Base-by-base conservation (phyloP, 2,329 filamentous ascomycete genomes). In the Exophiala aquamarina region DNA sequence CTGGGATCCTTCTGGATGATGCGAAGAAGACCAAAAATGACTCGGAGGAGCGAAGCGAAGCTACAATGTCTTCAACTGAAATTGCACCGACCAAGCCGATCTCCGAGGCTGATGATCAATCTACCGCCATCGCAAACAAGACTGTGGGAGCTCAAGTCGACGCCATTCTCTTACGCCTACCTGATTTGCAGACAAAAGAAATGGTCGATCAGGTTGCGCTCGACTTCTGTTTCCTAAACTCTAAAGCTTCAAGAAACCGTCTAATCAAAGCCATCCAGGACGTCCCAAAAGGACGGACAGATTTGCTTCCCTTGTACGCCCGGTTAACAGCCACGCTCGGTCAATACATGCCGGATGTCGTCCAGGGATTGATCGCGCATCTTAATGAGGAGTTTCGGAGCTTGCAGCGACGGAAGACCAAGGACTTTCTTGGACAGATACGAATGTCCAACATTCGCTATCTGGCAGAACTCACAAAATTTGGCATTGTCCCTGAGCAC, bases 161-260 rank as follows among this genome's bases (percentile, higher is more conserved):
- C 66, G 87, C 89, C 13, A 76, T 98, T 31, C 75, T 98, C 21
- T 80, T 89, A 17, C 84, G 89, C 17, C 77, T 98, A n/a, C 90
- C 91, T 0, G 92, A 97, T 52, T 74, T 98, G 42, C 92, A 88
- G 29, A 92, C 81, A 62, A 97, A 96, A 63, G 94, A 98, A 41
- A 76, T 83, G 41, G 89, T 96, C 44, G 93, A 98, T 63, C 86
- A 96, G 65, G 84, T 88, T 37, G 93, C 94, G 6, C 86, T 96
- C 52, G 92, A 97, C 62, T 98, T 98, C 64, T 97, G 93, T 70
- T 98, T 96, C 62, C 76, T 98, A 50, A 98, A 98, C 66, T 98
- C 93, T 1, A 98, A 98, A 64, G 93, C 93, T 8, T 98, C 94
- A 1, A 84, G 94, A 23, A 98, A 98, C 66, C 82, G 93, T 39